phyloP scores from a whole-genome alignment of 2,329 filamentous ascomycete genomes.

The Davidsoniella virescens region DNA sequence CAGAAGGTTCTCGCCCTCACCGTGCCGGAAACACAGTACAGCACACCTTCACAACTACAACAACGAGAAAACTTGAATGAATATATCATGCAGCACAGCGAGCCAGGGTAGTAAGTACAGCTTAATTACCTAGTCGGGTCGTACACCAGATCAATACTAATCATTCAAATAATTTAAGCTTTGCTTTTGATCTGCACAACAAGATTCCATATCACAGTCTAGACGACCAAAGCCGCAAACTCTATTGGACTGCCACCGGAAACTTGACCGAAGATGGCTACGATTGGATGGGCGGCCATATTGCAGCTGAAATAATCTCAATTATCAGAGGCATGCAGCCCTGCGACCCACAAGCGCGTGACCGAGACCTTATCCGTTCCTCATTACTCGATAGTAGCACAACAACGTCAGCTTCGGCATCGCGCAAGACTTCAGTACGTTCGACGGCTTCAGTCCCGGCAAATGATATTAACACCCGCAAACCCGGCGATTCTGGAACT shows the following conservation, averaged over 20 bases:
- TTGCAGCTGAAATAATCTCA: conserved; percentile 36
- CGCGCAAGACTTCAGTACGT: not conserved
- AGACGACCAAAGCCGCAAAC: conserved; percentile 26
- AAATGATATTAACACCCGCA: conserved; percentile 13
- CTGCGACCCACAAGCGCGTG: not conserved
- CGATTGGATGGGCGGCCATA: conserved; percentile 41
- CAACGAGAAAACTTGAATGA: conserved; percentile 33
- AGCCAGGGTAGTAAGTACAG: conserved; percentile 31
- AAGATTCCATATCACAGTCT: conserved; percentile 39
- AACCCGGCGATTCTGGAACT: conserved; percentile 5
- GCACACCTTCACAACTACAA: conserved; percentile 18
- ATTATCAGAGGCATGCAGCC: conserved; percentile 20
- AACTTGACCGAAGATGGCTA: conserved; percentile 45
- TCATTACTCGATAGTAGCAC: not conserved
- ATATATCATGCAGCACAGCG: conserved; percentile 32
- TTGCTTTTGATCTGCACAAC: conserved; percentile 38
- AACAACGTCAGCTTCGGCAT: conserved; percentile 1
- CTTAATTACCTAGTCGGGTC: no score
- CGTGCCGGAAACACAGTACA: conserved; percentile 34
- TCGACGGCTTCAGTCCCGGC: conserved; percentile 6
- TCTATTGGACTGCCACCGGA: conserved; percentile 44
- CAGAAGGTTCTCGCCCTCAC: conserved; percentile 47
- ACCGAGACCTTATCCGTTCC: conserved; percentile 10
- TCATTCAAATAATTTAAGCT: conserved; percentile 22
- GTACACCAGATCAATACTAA: not conserved